phyloP scores from a whole-genome alignment of 768 basidiomycete species.

The Heimioporus sp. region DNA sequence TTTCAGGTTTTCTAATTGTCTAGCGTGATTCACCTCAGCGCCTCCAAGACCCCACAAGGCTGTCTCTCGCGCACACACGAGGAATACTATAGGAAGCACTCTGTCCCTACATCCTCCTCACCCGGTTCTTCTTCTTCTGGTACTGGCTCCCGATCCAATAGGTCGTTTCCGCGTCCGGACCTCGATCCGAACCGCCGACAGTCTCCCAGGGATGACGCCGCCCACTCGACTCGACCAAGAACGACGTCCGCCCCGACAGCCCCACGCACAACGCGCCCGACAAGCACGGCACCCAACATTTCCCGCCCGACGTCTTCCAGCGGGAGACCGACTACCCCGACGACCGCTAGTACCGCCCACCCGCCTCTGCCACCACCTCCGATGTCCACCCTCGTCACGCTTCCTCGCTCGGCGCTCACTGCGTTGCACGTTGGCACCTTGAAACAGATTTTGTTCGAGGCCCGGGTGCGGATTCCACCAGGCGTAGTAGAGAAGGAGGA shows the following conservation, averaged over 20 bases:
- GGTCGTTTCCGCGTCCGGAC: constrained; percentile 61
- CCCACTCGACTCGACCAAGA: constrained; percentile 21
- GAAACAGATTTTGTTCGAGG: constrained; percentile 76
- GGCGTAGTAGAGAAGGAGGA: constrained; percentile 82
- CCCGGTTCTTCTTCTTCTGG: constrained; percentile 7
- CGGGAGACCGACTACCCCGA: constrained; percentile 12
- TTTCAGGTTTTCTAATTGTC: constrained; percentile 1
- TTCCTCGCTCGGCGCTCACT: constrained; percentile 55
- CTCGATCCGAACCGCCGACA: constrained; percentile 47
- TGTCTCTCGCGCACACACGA: constrained; percentile 62
- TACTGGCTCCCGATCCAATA: constrained; percentile 23
- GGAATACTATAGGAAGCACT: constrained; percentile 39
- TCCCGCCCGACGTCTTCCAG: constrained; percentile 19
- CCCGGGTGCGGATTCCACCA: constrained; percentile 60
- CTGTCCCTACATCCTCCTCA: constrained; percentile 18
- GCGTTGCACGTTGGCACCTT: constrained; percentile 67
- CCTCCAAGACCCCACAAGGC: constrained; percentile 51
- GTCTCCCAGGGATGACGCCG: constrained; percentile 16
- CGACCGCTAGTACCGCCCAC: constrained; percentile 4
- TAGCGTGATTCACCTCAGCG: neutral
- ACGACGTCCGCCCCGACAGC: constrained; percentile 21
- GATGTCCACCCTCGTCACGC: constrained; percentile 65
- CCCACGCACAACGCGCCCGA: constrained; percentile 8
- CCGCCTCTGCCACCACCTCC: constrained; percentile 37
- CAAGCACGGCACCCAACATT: neutral